Evolutionary conservation across 352 stramenopile genomes (phyloP), one percentile per base, ranked within the genome.

Genomic region (Phytophthora pseudosyringae): DNA sequence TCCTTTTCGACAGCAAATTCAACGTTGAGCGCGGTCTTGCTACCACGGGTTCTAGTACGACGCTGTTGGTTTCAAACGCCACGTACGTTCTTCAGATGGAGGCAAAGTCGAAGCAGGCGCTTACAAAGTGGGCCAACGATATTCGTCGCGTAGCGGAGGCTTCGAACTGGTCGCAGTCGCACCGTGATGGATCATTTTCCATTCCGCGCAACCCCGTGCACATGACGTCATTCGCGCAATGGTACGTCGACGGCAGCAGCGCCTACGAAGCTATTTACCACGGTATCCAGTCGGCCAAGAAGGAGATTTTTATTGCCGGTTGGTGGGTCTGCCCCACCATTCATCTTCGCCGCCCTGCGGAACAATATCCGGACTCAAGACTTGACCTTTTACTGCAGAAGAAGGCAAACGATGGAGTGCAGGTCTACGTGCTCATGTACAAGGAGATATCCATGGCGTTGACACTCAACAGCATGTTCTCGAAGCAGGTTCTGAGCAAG

Each of bases 401-500:
- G 52, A 92, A 93, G 44, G 88, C 88, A 0, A 71, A 89, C 62
- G 81, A 91, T 47, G 88, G 88, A n/a, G 83, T 96, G 16, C 80
- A 89, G 67, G 82, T 98, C 12, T 97, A 97, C 64, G 85, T 98
- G 25, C 73, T 98, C 12, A 94, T 98, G 75, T 97, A 98, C 80
- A 96, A 97, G 55, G 91, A 98, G 64, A 59, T 97, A 7, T 78
- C 85, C 2, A 65, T 94, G 40, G 86, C 89, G 9, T 67, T 97
- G 49, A 94, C 87, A 15, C 63, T 95, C 31, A 95, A 97, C 75
- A 94, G 83, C 63, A 79, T 86, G 60, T 93, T 84, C 50, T 91
- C 85, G 0, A 95, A 96, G 69, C 77, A 84, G 31, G 59, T 80
- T 9, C 78, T 96, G 43, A 75, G 67, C 5, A 71, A 75, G 6